Evolutionary conservation across 495 filamentous ascomycete genomes (phyloP).

Genomic region (Daldinia grandis): DNA sequence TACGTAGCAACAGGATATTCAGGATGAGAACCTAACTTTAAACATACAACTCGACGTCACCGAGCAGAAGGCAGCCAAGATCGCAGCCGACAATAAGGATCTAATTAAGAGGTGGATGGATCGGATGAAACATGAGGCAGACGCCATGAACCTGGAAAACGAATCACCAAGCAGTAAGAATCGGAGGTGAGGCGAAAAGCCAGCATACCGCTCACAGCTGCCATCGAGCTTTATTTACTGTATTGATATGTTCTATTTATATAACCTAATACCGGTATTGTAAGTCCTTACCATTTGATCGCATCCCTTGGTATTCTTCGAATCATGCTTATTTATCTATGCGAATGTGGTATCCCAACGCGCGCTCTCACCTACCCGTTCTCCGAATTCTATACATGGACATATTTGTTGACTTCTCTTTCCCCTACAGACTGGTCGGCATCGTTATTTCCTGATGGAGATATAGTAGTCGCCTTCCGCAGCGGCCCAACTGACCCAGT

Average conservation of each 20-base stretch:
- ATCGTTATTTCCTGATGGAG: slow-evolving; percentile 76
- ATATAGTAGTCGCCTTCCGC: slow-evolving; percentile 85
- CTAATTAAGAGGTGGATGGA: slow-evolving; percentile 91
- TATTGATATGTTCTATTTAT: slow-evolving; percentile 36
- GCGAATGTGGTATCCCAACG: slow-evolving; percentile 41
- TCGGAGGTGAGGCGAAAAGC: slow-evolving; percentile 21
- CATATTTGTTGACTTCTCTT: slow-evolving; percentile 17
- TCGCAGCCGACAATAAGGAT: slow-evolving; percentile 86
- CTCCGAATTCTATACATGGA: slow-evolving; percentile 24
- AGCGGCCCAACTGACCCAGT: slow-evolving; percentile 91
- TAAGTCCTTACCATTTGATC: slow-evolving; percentile 21
- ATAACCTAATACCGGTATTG: slow-evolving; percentile 24
- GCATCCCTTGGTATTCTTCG: slow-evolving; percentile 32
- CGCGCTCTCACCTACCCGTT: slow-evolving; percentile 18
- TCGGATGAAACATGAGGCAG: slow-evolving; percentile 83
- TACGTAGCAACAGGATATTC: slow-evolving; percentile 67
- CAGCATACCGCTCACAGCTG: neutral
- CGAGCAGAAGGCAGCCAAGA: slow-evolving; percentile 71
- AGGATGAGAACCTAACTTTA: slow-evolving; percentile 87
- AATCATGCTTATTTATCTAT: slow-evolving; percentile 39
- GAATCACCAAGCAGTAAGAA: slow-evolving; percentile 42
- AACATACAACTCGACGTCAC: slow-evolving; percentile 89
- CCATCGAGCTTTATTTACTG: slow-evolving; percentile 29
- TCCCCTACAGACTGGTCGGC: neutral
- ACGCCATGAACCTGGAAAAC: slow-evolving; percentile 79